Evolutionary conservation across 345 rosid species (phyloP).

Genomic region (Populus alba): DNA sequence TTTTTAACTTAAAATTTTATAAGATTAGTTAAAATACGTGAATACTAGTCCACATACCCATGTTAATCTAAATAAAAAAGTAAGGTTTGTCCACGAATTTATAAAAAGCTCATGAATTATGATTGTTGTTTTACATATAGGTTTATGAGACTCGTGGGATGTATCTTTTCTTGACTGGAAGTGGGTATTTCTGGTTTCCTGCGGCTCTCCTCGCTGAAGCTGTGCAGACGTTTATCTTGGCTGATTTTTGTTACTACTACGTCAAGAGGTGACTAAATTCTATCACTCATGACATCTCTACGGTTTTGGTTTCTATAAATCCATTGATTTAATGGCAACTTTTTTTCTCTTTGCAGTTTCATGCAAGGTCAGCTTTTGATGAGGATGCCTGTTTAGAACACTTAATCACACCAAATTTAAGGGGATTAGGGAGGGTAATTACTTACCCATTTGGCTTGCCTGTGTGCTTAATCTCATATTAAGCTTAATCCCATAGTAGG

Average conservation of each 20-base stretch:
- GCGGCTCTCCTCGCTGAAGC: slow-evolving; percentile 54
- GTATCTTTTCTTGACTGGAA: slow-evolving; percentile 45
- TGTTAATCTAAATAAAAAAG: too few species aligned
- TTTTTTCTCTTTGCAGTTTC: slow-evolving; percentile 20
- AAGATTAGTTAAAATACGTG: fast-evolving
- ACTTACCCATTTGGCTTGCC: background rate
- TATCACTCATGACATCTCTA: too few species aligned
- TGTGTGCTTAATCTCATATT: too few species aligned
- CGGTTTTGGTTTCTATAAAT: background rate
- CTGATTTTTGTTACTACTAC: slow-evolving; percentile 86
- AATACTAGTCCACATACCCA: fast-evolving
- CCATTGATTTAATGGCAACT: background rate
- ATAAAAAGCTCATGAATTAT: background rate
- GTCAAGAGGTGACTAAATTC: slow-evolving; percentile 48
- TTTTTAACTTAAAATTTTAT: fast-evolving
- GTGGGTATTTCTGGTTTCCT: slow-evolving; percentile 69
- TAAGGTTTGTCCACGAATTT: too few species aligned
- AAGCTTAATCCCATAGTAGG: too few species aligned
- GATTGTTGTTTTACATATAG: slow-evolving; percentile 26
- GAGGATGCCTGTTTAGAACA: slow-evolving; percentile 42
- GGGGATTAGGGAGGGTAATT: background rate
- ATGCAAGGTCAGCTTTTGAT: slow-evolving; percentile 39
- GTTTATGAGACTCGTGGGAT: slow-evolving; percentile 49
- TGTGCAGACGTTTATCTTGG: slow-evolving; percentile 79
- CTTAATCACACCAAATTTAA: too few species aligned